phyloP scores from a whole-genome alignment of 2,329 filamentous ascomycete genomes.

The Pestalotiopsis sp. region DNA sequence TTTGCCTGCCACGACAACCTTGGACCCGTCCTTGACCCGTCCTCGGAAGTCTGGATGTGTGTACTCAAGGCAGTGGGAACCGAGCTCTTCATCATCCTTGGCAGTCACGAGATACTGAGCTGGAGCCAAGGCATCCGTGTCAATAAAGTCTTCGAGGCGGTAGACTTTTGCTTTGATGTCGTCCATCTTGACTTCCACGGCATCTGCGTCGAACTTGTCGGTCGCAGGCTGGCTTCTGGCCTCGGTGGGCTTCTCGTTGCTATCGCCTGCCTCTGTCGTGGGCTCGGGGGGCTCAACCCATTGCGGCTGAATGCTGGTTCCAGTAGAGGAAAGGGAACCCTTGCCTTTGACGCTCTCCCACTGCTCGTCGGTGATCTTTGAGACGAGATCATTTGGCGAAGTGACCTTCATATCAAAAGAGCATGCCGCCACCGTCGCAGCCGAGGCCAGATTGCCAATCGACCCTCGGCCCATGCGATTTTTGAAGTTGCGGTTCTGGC shows the following conservation, averaged over 20 bases:
- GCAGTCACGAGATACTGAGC: conserved; percentile 36
- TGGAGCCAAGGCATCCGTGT: conserved; percentile 46
- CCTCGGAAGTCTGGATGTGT: conserved; percentile 42
- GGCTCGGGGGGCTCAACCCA: conserved; percentile 18
- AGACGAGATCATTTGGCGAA: conserved; percentile 36
- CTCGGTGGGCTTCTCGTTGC: background rate
- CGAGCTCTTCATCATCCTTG: conserved; percentile 34
- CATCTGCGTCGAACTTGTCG: background rate
- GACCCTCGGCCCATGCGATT: conserved; percentile 45
- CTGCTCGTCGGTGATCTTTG: conserved; percentile 23
- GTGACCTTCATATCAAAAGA: conserved; percentile 46
- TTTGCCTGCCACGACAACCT: conserved; percentile 46
- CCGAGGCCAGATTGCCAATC: conserved; percentile 46
- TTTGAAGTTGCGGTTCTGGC: conserved; percentile 48
- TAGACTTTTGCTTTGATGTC: conserved; percentile 38
- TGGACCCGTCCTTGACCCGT: conserved; percentile 35
- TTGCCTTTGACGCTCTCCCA: conserved; percentile 23
- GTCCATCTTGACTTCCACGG: background rate
- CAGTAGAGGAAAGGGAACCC: conserved; percentile 16
- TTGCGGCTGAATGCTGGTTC: conserved; percentile 7
- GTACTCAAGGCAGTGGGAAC: conserved; percentile 41
- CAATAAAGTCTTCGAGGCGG: conserved; percentile 45
- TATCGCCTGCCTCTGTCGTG: background rate
- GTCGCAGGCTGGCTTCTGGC: background rate
- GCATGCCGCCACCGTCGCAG: conserved; percentile 48